phyloP scores from a whole-genome alignment of 2,329 filamentous ascomycete species.

The Apiospora saccharicola region DNA sequence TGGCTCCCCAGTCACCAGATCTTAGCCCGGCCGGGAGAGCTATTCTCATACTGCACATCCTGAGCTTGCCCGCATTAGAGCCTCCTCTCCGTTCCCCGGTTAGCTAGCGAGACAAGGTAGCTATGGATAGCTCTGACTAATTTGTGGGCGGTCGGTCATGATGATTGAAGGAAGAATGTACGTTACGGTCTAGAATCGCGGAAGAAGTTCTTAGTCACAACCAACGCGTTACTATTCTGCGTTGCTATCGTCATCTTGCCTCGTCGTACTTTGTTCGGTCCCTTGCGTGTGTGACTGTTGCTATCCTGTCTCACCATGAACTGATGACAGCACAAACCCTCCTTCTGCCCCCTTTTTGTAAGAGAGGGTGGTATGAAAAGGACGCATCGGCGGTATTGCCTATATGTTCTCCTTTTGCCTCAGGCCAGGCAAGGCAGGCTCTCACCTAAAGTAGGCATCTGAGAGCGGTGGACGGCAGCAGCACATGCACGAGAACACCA shows the following conservation, averaged over 20 bases:
- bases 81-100: background rate
- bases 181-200: background rate
- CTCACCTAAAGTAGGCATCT: background rate
- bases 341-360: background rate
- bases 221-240: background rate
- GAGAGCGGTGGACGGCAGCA: background rate
- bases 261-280: background rate
- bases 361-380: slow-evolving; percentile 20
- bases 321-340: slow-evolving; percentile 9
- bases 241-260: slow-evolving; percentile 17
- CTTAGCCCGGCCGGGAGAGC: background rate
- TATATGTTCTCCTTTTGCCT: background rate
- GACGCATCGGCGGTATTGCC: slow-evolving; percentile 1
- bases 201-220: background rate
- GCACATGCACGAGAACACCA: slow-evolving; percentile 10
- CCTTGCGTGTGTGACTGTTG: slow-evolving; percentile 9
- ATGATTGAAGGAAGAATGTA: background rate
- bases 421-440: slow-evolving; percentile 10
- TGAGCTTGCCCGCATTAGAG: slow-evolving; percentile 13
- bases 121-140: slow-evolving; percentile 1
- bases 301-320: slow-evolving; percentile 20
- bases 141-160: background rate
- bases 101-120: background rate
- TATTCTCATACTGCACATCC: background rate
- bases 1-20: background rate